Percentiles rank a stretch among this genome's conserved stretches.
These are phyloP conservation scores for Galerina marginata DNA, from an alignment of 768 basidiomycete genomes.

Conservation along the genomic window DNA sequence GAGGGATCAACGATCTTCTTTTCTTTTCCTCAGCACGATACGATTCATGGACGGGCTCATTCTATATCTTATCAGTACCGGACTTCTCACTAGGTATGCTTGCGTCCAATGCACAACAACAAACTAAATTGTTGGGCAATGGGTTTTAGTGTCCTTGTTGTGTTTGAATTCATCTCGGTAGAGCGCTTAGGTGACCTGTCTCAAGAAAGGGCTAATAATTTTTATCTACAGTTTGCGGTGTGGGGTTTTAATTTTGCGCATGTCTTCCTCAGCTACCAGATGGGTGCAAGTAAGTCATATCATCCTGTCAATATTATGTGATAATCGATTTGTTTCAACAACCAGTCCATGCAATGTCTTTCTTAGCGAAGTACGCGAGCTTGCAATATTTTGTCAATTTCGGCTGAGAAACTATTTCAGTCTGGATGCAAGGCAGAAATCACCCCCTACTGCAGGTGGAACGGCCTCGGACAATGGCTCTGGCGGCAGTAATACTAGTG, in stretches of 20 bases:
- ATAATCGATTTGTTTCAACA: not conserved
- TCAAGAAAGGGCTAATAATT: not conserved
- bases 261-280: not conserved
- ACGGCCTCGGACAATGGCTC: no score
- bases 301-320: not conserved
- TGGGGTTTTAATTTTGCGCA: not conserved
- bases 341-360: not conserved
- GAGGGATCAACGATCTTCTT: not conserved
- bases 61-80: not conserved
- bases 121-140: no score
- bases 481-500: no score
- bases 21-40: not conserved
- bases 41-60: not conserved
- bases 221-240: not conserved
- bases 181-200: not conserved
- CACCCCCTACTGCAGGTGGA: no score
- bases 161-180: not conserved
- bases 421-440: not conserved
- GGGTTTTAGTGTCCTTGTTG: not conserved
- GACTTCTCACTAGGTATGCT: not conserved
- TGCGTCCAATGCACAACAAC: no score
- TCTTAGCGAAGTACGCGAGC: not conserved
- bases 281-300: constrained; percentile 1
- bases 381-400: not conserved
- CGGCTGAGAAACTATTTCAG: not conserved